Evolutionary conservation across 352 stramenopile genomes (phyloP).

Genomic region (Thalassiosira ordinaria): DNA sequence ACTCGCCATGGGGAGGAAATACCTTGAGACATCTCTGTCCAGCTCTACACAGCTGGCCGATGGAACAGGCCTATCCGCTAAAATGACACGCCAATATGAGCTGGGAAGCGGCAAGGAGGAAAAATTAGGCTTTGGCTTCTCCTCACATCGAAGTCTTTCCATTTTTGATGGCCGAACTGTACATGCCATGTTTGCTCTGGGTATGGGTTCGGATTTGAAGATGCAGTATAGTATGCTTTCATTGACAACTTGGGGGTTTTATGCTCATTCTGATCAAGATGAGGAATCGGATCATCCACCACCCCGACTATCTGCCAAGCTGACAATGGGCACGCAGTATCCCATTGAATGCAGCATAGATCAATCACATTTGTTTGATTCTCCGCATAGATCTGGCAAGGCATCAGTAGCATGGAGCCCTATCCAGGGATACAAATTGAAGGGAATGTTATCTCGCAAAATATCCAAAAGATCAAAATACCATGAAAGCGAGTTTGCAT

Average conservation of each 20-base stretch:
- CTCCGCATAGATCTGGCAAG: constrained; percentile 24
- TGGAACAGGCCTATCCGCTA: constrained; percentile 37
- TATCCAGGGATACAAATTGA: constrained; percentile 25
- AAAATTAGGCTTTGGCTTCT: constrained; percentile 44
- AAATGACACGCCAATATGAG: constrained; percentile 38
- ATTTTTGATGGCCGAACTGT: constrained; percentile 35
- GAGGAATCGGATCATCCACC: constrained; percentile 1
- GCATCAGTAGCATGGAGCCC: constrained; percentile 42
- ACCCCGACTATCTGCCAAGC: constrained; percentile 34
- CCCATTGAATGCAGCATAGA: constrained; percentile 32
- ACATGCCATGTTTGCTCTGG: constrained; percentile 47
- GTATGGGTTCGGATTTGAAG: constrained; percentile 40
- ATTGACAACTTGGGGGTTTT: constrained; percentile 34
- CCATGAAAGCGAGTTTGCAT: constrained; percentile 9
- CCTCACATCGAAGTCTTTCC: constrained; percentile 41
- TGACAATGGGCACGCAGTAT: constrained; percentile 30
- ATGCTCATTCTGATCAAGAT: not conserved
- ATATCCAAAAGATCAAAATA: constrained; percentile 17
- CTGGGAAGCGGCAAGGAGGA: constrained; percentile 18
- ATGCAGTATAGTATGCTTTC: constrained; percentile 54
- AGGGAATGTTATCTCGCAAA: constrained; percentile 32
- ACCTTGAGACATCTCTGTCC: constrained; percentile 42
- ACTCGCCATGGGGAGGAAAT: constrained; percentile 29
- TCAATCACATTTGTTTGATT: constrained; percentile 50
- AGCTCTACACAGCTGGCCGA: constrained; percentile 17